Percentiles rank a stretch among this genome's conserved stretches.
phyloP scores from a whole-genome alignment of 106 monocot species.

The Allium fistulosum region DNA sequence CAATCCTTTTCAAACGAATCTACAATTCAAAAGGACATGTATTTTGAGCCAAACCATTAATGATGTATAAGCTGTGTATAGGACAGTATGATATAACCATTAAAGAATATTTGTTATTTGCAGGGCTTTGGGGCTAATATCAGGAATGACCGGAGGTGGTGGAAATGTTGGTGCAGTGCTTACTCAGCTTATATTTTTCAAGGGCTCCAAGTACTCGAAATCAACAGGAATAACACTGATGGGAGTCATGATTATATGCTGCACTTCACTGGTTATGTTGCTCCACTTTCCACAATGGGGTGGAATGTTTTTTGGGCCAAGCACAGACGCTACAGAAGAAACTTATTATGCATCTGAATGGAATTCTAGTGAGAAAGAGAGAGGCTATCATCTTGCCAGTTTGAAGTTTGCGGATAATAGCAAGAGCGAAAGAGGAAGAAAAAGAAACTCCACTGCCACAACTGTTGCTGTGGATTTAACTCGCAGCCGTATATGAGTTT shows the following conservation, averaged over 20 bases:
- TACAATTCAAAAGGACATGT: too few species aligned
- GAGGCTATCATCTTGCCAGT: constrained; percentile 21
- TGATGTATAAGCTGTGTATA: too few species aligned
- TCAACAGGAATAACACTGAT: constrained; percentile 26
- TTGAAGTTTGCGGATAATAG: constrained; percentile 69
- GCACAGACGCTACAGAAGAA: background rate
- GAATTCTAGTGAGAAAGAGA: constrained; percentile 33
- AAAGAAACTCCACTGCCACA: background rate
- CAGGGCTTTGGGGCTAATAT: constrained; percentile 42
- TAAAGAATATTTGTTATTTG: background rate
- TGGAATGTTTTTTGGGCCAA: constrained; percentile 45
- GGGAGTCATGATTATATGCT: constrained; percentile 39
- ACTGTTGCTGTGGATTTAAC: too few species aligned
- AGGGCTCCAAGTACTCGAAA: constrained; percentile 20
- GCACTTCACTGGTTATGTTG: constrained; percentile 37
- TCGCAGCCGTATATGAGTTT: too few species aligned
- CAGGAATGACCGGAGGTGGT: constrained; percentile 43
- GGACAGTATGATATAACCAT: too few species aligned
- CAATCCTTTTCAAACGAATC: too few species aligned
- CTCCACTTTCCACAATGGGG: constrained; percentile 52
- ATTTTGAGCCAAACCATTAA: too few species aligned
- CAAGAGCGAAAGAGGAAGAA: constrained; percentile 42
- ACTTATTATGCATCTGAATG: constrained; percentile 29
- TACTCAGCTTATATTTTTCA: constrained; percentile 37
- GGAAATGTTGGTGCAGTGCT: constrained; percentile 32